Evolutionary conservation across 2,329 filamentous ascomycete species (phyloP), one percentile per base, ranked within the genome.

Genomic region (Trichoderma pleuroti): DNA sequence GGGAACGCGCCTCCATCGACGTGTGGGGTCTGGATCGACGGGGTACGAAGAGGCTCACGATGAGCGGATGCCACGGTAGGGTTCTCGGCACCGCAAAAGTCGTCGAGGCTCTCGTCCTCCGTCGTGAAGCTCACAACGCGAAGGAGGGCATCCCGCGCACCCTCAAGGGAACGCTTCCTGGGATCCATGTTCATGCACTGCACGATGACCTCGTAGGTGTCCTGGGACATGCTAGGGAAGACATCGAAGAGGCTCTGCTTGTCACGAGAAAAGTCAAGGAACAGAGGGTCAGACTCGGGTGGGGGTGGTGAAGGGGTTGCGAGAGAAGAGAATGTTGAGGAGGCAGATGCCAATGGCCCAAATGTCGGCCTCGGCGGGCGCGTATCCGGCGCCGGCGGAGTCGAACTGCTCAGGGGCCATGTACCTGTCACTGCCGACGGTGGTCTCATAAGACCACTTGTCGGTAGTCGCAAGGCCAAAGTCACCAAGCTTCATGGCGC

Each of bases 371-470:
- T 96, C 90, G 59, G 93, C 93, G 60, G 96, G 94, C 70, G 93
- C 95, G 83, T 99, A 99, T 72, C 96, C 96, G 73, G 88, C 89
- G 73, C 91, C 91, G 75, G 91, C 89, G 67, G 94, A 94, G 80
- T 98, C 95, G 77, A 96, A 98, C 82, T 99, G 96, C 82, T 99
- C 96, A 6, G 96, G 96, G 70, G 96, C 94, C 96, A 99, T 99
- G 84, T 99, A 99, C 70, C 96, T 93, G 80, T 99, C 96, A 80
- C 96, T 98, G 74, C 96, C 96, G 60, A 99, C 96, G 73, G 93
- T 96, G 73, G 92, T 91, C 84, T 99, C 96, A 76, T 92, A 92
- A 28, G 93, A 97, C 94, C 93, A 97, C 76, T 90, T 86, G 72
- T 97, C 93, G 8, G 90, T 92, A 12, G 95, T 98, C 65, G 94